These are phyloP conservation scores for Septoria linicola DNA, from an alignment of 2,329 filamentous ascomycete genomes.

Conservation along the genomic window DNA sequence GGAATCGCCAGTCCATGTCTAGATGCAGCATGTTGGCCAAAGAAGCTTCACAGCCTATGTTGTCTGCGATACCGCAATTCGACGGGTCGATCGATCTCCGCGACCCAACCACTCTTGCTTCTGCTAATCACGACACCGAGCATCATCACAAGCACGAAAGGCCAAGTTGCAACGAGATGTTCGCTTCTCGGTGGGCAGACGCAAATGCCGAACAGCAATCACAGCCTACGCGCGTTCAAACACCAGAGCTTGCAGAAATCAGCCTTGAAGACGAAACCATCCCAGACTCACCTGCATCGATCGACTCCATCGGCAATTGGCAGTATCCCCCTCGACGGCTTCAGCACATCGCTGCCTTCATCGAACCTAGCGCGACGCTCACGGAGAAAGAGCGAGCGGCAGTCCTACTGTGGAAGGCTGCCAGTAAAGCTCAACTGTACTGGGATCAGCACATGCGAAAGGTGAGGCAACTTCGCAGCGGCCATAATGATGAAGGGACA, in stretches of 20 bases:
- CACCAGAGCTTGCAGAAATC: not conserved
- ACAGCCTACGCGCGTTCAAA: not conserved
- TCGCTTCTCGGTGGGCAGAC: not conserved
- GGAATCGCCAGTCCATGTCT: not conserved
- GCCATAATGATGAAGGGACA: not conserved
- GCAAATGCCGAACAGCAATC: not conserved
- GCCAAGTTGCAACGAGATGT: not conserved
- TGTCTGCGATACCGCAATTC: conserved; percentile 1
- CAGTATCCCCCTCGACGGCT: conserved; percentile 22
- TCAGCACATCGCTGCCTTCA: conserved; percentile 25
- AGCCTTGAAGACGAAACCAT: not conserved
- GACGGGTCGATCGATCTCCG: not conserved
- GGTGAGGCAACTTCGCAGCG: conserved; percentile 1
- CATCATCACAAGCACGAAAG: not conserved
- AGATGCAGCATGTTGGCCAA: not conserved
- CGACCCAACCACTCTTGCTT: no score
- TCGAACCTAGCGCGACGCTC: conserved; percentile 22
- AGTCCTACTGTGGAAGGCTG: conserved; percentile 27
- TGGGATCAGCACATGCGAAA: conserved; percentile 23
- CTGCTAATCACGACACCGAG: not conserved
- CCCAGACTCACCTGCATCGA: conserved; percentile 18
- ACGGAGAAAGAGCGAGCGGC: conserved; percentile 22
- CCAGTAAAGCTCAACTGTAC: conserved; percentile 22
- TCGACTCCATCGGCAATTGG: conserved; percentile 22
- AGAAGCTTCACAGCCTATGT: not conserved